Conservation (phyloP, 179 eudicot species). For the Beta corolliflora region DNA sequence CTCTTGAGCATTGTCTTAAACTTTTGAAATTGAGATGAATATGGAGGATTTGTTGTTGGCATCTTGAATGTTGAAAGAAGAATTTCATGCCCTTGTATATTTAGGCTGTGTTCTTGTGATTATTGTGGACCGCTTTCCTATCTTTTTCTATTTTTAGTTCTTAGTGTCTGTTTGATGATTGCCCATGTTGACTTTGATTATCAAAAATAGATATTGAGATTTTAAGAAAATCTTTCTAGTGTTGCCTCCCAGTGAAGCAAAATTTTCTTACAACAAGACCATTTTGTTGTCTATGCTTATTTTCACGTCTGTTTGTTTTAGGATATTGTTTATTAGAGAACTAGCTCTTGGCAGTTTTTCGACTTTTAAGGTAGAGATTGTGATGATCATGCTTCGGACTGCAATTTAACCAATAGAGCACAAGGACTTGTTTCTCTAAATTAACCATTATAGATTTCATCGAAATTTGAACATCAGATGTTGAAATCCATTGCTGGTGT, state of each 20-base stretch:
- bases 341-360: neutral
- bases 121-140: no score
- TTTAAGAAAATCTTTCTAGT: neutral
- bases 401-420: no score
- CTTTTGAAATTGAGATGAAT: neutral
- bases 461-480: no score
- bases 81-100: neutral
- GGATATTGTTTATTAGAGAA: neutral
- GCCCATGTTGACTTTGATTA: neutral
- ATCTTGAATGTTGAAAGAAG: neutral
- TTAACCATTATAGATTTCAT: no score
- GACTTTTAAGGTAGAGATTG: neutral
- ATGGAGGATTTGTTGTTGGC: neutral
- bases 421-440: no score
- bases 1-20: no score
- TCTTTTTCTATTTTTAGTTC: no score
- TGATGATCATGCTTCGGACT: neutral
- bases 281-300: neutral
- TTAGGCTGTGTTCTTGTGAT: no score
- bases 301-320: neutral
- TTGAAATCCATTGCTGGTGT: no score
- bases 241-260: neutral
- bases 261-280: neutral
- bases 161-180: no score
- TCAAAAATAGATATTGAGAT: neutral